Conservation (phyloP, 192 early-diverging fungal genomes). For the Podila epicladia region DNA sequence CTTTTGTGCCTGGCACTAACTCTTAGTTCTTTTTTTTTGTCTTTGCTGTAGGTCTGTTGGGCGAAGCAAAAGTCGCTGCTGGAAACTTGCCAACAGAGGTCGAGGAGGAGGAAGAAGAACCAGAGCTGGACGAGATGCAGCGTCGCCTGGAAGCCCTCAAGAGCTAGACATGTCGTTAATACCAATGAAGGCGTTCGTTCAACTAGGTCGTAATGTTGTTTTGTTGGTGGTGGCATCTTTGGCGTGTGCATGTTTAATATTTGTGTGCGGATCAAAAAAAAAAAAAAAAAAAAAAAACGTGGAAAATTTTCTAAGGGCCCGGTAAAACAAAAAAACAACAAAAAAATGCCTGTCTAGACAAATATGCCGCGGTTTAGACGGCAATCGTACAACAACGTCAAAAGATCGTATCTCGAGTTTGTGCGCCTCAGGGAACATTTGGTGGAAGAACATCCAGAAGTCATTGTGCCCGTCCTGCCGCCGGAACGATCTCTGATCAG, state of each 20-base stretch:
- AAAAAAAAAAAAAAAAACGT: too few relatives aligned
- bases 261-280: too few relatives aligned
- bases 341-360: constrained; percentile 20
- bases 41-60: constrained; percentile 15
- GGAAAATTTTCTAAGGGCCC: too few relatives aligned
- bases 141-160: constrained; percentile 85
- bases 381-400: constrained; percentile 48
- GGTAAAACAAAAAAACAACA: too few relatives aligned
- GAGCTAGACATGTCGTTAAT: constrained; percentile 41
- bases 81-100: constrained; percentile 53
- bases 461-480: constrained; percentile 52
- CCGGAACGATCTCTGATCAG: constrained; percentile 42
- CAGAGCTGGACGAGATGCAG: constrained; percentile 87
- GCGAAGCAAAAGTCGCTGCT: constrained; percentile 22
- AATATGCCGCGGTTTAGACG: constrained; percentile 53
- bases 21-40: not conserved
- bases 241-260: too few relatives aligned
- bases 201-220: too few relatives aligned
- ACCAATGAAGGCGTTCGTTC: too few relatives aligned
- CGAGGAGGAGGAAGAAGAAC: constrained; percentile 73
- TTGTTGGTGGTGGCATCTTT: too few relatives aligned
- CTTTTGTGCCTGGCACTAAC: not conserved
- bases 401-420: constrained; percentile 53
- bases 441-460: constrained; percentile 51
- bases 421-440: constrained; percentile 48